Base-by-base conservation (phyloP, 352 stramenopile species). In the Globisporangium nunn region DNA sequence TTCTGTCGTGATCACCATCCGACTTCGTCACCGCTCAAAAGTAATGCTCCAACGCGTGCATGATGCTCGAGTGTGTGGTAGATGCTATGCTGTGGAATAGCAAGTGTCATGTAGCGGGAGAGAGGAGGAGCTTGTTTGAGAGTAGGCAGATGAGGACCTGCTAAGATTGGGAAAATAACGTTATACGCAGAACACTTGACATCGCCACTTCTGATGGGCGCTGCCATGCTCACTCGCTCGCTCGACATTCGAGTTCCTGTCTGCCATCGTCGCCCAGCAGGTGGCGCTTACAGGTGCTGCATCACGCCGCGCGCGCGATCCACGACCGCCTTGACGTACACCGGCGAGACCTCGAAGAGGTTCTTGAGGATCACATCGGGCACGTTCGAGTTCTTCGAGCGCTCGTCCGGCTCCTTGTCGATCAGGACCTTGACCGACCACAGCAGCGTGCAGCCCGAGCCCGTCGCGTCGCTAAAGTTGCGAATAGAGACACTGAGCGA, bases 331-430 rank as follows among this genome's bases (percentile, higher is more conserved):
- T 95, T 95, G 45, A 95, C 84, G 50, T 84, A 92, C 28, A 92
- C 80, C 0, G 85, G 85, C 28, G 79, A 78, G 62, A 93, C 81
- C 67, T 95, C 85, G 45, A 95, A 95, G 18, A 95, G 58, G 69
- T 95, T 95, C 67, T 90, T 91, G 28, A 95, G 66, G 55, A 95
- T 90, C 58, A 92, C 89, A 55, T 95, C 85, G 35, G 83, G 79
- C 40, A 87, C 81, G 69, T 95, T 95, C 58, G 80, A 77, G 50
- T 72, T 77, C 67, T 88, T 88, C 48, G 73, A 71, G 33, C 75
- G 76, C 66, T 91, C 81, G 41, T 89, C 78, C 18, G 67, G 63
- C 40, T 92, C 75, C 66, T 87, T 85, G 57, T 91, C 79, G 28
- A 94, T 76, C 37, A 81, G 52, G 4, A 95, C 85, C 70, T 90